Evolutionary conservation across 1,284 basidiomycete genomes (phyloP).

Genomic region (Heterobasidion irregulare): DNA sequence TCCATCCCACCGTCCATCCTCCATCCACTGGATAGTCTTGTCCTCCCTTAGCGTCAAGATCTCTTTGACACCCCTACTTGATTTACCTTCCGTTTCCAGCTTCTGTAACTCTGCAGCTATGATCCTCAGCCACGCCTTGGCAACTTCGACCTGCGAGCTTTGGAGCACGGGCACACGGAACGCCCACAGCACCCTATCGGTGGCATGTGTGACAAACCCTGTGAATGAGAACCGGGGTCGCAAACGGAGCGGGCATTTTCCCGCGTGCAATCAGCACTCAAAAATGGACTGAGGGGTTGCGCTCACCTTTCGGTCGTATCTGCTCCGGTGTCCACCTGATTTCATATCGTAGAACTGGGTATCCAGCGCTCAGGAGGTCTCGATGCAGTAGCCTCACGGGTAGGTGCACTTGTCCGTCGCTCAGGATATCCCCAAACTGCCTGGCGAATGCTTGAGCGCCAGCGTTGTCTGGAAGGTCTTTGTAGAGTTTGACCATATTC

Average conservation of each 20-base stretch:
- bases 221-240: conserved; percentile 1
- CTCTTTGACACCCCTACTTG: conserved; percentile 24
- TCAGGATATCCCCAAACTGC: conserved; percentile 52
- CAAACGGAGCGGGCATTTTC: not conserved
- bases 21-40: conserved; percentile 42
- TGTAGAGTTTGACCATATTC: conserved; percentile 38
- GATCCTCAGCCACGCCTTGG: conserved; percentile 41
- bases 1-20: conserved; percentile 41
- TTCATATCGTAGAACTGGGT: conserved; percentile 60
- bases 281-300: not conserved
- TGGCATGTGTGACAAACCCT: conserved; percentile 66
- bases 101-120: conserved; percentile 32
- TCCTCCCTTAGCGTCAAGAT: conserved; percentile 43
- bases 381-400: conserved; percentile 55
- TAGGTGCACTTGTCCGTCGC: conserved; percentile 63
- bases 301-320: conserved; percentile 40
- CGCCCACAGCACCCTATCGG: conserved; percentile 46
- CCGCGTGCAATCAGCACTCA: not conserved
- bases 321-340: conserved; percentile 65
- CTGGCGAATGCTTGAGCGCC: conserved; percentile 32
- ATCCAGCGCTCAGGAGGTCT: conserved; percentile 46
- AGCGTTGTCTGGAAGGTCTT: conserved; percentile 26
- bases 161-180: conserved; percentile 33
- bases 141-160: conserved; percentile 33
- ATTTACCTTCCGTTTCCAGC: conserved; percentile 25